A percentile compares a stretch with the other conserved stretches of the same genome.
phyloP scores from a whole-genome alignment of 176 grass and related monocot species.

The Puya raimondii region DNA sequence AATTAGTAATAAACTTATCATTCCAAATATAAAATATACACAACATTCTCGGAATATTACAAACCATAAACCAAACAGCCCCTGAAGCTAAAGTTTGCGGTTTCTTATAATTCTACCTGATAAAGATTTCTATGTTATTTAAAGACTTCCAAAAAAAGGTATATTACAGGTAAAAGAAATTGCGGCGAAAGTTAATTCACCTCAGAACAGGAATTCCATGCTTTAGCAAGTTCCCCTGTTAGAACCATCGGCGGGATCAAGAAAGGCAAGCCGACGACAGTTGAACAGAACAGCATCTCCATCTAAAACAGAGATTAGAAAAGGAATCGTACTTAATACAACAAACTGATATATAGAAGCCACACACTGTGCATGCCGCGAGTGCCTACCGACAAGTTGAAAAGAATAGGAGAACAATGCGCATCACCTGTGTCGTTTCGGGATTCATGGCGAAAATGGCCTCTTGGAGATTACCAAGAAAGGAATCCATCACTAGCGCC shows the following conservation, averaged over 20 bases:
- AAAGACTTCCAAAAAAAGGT: not conserved
- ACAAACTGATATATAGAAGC: not conserved
- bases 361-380: not conserved
- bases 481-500: slow-evolving; percentile 82
- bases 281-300: slow-evolving; percentile 97
- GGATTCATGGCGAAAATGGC: slow-evolving; percentile 90
- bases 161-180: not conserved
- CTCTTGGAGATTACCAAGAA: slow-evolving; percentile 84
- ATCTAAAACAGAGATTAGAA: slow-evolving; percentile 29
- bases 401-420: not conserved
- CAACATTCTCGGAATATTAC: no score
- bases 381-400: not conserved
- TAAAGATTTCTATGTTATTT: no score
- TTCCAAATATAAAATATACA: no score
- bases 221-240: slow-evolving; percentile 69
- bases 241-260: slow-evolving; percentile 65
- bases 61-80: no score
- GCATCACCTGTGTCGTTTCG: slow-evolving; percentile 60
- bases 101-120: no score
- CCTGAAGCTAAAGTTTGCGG: no score
- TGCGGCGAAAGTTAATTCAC: slow-evolving; percentile 14
- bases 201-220: slow-evolving; percentile 77
- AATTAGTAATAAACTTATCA: no score
- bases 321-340: not conserved
- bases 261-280: slow-evolving; percentile 77